A percentile compares a stretch with the other conserved stretches of the same genome.
Conservation (phyloP, 192 early-diverging fungal species). For the Gaertneriomyces sp. region DNA sequence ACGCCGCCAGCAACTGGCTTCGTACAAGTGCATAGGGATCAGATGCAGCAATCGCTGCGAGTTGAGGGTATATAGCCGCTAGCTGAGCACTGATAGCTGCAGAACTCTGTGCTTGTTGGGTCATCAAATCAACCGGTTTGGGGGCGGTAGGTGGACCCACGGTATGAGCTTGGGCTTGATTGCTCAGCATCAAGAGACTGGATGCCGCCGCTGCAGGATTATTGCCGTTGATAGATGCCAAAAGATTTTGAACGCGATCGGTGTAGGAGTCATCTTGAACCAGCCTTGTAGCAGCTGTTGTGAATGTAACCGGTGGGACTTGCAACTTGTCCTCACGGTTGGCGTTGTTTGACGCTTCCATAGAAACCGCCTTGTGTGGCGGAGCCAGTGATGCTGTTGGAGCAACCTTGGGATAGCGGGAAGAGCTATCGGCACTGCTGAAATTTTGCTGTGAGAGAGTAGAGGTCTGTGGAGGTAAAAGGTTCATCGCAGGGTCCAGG, state of each 20-base stretch:
- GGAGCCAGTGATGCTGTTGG: no score
- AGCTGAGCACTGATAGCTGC: background rate
- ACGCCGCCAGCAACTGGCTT: slow-evolving; percentile 13
- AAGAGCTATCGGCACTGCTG: no score
- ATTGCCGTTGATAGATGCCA: slow-evolving; percentile 1
- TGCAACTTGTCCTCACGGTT: no score
- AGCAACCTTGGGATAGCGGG: no score
- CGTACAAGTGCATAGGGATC: slow-evolving; percentile 27
- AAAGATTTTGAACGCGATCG: background rate
- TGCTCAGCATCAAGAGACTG: slow-evolving; percentile 19
- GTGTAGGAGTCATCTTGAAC: no score
- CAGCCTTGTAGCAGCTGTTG: no score
- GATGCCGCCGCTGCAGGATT: slow-evolving; percentile 25
- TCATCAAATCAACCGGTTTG: background rate
- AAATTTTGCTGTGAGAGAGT: no score
- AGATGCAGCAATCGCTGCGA: slow-evolving; percentile 27
- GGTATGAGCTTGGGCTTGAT: background rate
- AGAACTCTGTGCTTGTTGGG: background rate
- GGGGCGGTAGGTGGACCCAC: background rate
- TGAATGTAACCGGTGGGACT: no score
- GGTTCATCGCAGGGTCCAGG: no score
- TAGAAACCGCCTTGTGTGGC: no score
- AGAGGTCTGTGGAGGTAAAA: no score
- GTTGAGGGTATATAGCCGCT: slow-evolving; percentile 21
- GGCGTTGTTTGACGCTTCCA: no score